Evolutionary conservation across 768 basidiomycete genomes (phyloP), one percentile per base, ranked within the genome.

Genomic region (Termitomyces sp.): DNA sequence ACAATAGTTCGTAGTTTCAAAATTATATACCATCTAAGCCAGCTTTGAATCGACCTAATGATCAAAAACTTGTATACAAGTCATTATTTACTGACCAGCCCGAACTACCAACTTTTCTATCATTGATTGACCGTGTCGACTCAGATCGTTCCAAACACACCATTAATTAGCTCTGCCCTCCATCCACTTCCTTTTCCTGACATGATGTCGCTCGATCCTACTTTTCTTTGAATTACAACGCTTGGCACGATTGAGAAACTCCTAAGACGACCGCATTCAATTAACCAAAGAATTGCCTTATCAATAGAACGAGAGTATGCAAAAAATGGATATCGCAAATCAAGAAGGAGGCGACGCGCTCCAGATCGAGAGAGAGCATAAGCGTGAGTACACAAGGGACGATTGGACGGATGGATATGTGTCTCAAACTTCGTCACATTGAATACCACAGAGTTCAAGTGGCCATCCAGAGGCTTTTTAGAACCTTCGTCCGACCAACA

Each of bases 281-380:
- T 72, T 15, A 92, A 77, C 87, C 87, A 89, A 5, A 83, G 76
- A 18, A 86, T 72, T 2, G 88, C 89, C 62, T 89, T 87, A 65
- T 92, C 91, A 54, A 91, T 78, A 0, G 89, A 85, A 8, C 90
- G 82, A 16, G 88, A 89, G 65, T 89, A 91, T 0, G 90, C 88
- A 66, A 91, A 91, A 0, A 79, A 80, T 1, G 86, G 77, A 61
- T 87, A 74, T 0, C 76, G 80, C 24, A 91, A 75, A 64, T 88
- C 79, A 15, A 76, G 75, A 1, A 86, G 72, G 18, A 91, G 73
- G n/a, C 81, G 78, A 6, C 79, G 80, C 0, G 88, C 89, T 24
- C 89, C 88, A 0, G 67, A 55, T 22, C 73, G 72, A 2, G 87
- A 86, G 27, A 90, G 72, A 0, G 77, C 84, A 64, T 91, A 90